Base-by-base conservation (phyloP, 2,329 filamentous ascomycete genomes). In the Ophiostoma sp. region DNA sequence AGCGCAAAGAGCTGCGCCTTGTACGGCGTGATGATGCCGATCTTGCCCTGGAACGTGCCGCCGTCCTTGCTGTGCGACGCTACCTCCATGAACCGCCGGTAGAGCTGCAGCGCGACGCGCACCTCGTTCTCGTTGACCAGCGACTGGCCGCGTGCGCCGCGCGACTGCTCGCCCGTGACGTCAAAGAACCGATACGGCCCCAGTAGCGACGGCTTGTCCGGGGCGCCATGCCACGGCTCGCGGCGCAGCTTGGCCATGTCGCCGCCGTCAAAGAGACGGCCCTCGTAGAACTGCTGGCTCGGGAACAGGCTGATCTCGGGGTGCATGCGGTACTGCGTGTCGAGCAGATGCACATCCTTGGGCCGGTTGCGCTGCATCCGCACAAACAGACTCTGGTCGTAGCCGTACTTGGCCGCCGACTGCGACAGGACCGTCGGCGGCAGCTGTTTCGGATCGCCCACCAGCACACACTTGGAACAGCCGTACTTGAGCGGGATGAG, bases 261-360 rank as follows among this genome's bases (percentile, higher is more conserved):
- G 70, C 85, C 85, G 38, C 96, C 95, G 77, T 99, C 93, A 72
- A 93, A 82, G 11, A 99, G 85, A 71, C 88, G 87, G 41, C 91
- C 88, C 76, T 98, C 92, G 79, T 99, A 99, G 79, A 99, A 99
- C 66, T 93, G 89, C 73, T 85, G 82, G 77, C 93, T 97, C 1
- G 96, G 95, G 77, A 97, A 99, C 66, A 82, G 78, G 77, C 93
- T 97, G 76, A 99, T 99, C 73, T 95, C 92, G 0, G 96, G 95
- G 79, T 99, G 95, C 96, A 99, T 99, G 79, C 95, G 95, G 77
- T 99, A 99, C 76, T 99, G 95, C 68, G 90, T 95, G 76, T 98
- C 94, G n/a, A 99, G 86, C 40, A 99, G 83, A 80, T 99, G 94
- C 16, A 99, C 88, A 72, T 96, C 90, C 44, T 90, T 82, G 0